Conservation (phyloP, 2,329 filamentous ascomycete species). For the Epichloe gansuensis region DNA sequence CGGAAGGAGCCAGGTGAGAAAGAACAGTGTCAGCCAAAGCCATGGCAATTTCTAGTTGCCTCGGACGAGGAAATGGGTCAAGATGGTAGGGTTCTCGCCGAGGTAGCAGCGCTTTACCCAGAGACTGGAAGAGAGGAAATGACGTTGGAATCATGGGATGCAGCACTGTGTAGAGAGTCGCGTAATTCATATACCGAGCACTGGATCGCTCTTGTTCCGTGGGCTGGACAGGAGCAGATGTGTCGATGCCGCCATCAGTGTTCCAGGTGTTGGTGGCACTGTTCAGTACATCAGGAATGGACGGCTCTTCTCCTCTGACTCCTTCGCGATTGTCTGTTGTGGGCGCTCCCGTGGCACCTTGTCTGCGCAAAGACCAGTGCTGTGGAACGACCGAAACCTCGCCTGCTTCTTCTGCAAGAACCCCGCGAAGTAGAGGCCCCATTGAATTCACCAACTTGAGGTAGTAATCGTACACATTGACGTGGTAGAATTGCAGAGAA, state of each 20-base stretch:
- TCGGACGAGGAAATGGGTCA: constrained; percentile 44
- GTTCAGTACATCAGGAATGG: constrained; percentile 21
- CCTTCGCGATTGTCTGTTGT: constrained; percentile 13
- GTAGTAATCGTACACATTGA: constrained; percentile 82
- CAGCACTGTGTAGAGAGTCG: constrained; percentile 62
- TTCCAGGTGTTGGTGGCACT: constrained; percentile 15
- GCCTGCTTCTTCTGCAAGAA: constrained; percentile 73
- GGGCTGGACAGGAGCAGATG: constrained; percentile 15
- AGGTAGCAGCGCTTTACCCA: constrained; percentile 70
- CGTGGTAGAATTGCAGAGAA: constrained; percentile 52
- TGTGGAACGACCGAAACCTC: constrained; percentile 62
- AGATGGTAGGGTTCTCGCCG: constrained; percentile 46
- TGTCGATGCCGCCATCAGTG: constrained; percentile 12
- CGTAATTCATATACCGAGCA: constrained; percentile 56
- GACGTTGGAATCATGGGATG: constrained; percentile 67
- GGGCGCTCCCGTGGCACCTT: constrained; percentile 15
- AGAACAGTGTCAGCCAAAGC: constrained; percentile 61
- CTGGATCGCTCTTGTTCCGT: constrained; percentile 31
- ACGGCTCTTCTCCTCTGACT: constrained; percentile 9
- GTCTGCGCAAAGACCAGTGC: constrained; percentile 39
- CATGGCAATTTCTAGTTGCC: constrained; percentile 43
- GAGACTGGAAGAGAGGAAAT: constrained; percentile 72
- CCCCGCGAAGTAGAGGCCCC: constrained; percentile 64
- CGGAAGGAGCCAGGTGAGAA: constrained; percentile 44
- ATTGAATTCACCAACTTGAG: constrained; percentile 59